These are phyloP conservation scores for Juncus inflexus DNA, from an alignment of 176 grass and related monocot genomes.

Conservation along the genomic window DNA sequence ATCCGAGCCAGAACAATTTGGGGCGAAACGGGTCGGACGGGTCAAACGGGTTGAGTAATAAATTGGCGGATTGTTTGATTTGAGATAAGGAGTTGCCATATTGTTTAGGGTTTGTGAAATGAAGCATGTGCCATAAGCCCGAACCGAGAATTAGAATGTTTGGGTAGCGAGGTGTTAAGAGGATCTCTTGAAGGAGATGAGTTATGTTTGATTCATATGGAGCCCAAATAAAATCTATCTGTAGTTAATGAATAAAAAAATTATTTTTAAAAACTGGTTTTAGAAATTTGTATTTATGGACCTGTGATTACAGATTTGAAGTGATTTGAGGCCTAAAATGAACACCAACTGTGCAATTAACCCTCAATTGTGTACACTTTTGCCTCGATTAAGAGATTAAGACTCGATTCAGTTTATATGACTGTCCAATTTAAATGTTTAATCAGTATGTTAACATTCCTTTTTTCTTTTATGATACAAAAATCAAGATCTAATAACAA, in stretches of 20 bases:
- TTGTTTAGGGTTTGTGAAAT: conserved; percentile 29
- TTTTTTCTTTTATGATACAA: too few species aligned
- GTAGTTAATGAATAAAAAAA: neutral
- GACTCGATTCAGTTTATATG: too few species aligned
- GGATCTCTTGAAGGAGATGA: conserved; percentile 24
- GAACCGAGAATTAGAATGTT: conserved; percentile 33
- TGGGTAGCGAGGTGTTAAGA: conserved; percentile 13
- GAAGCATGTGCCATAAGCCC: conserved; percentile 48
- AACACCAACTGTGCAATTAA: too few species aligned
- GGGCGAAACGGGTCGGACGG: conserved; percentile 20
- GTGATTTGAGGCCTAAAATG: too few species aligned
- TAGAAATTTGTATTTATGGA: too few species aligned
- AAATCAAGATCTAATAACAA: too few species aligned
- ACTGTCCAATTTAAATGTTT: too few species aligned
- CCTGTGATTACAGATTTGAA: too few species aligned
- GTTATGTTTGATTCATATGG: conserved; percentile 38
- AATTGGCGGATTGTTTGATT: conserved; percentile 23
- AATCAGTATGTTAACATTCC: too few species aligned
- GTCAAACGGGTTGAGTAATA: conserved; percentile 10
- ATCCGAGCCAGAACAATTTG: conserved; percentile 84
- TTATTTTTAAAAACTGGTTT: too few species aligned
- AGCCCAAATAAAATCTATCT: conserved; percentile 41
- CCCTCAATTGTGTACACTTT: too few species aligned
- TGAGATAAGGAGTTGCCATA: conserved; percentile 24
- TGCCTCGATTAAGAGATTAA: too few species aligned